These are phyloP conservation scores for Sarocladiaceae sp. DNA, from an alignment of 2,329 filamentous ascomycete species.

Conservation along the genomic window DNA sequence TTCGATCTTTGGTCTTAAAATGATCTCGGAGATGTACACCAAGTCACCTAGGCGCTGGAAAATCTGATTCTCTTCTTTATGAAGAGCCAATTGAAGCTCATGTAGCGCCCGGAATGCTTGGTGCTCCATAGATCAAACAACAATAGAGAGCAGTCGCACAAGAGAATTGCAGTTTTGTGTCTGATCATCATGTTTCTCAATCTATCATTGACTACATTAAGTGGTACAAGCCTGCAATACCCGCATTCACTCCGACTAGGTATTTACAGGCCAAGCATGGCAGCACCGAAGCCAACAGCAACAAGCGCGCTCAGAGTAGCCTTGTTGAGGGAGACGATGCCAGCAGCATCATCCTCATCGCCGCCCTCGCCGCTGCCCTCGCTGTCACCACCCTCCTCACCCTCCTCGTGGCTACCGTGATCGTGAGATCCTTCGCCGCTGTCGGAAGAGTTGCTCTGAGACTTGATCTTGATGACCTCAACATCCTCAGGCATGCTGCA, in stretches of 20 bases:
- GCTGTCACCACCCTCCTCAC: slow-evolving; percentile 10
- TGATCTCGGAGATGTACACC: no score
- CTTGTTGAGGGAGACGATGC: slow-evolving; percentile 18
- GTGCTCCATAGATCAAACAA: no score
- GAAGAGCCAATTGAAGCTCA: no score
- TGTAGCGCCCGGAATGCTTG: no score
- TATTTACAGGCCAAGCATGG: slow-evolving; percentile 32
- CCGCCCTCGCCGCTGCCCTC: slow-evolving; percentile 2
- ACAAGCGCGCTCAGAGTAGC: slow-evolving; percentile 32
- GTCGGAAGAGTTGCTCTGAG: slow-evolving; percentile 20
- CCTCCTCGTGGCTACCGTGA: slow-evolving; percentile 12
- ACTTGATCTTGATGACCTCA: slow-evolving; percentile 27
- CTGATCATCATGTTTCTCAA: not conserved
- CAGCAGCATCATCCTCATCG: slow-evolving; percentile 19
- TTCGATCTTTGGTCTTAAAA: no score
- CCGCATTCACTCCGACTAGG: not conserved
- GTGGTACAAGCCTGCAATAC: not conserved
- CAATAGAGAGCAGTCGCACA: not conserved
- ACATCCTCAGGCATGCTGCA: slow-evolving; percentile 37
- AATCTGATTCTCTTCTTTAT: no score
- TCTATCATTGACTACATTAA: not conserved
- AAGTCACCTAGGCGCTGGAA: no score
- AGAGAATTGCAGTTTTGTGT: no score
- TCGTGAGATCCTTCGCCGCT: slow-evolving; percentile 12
- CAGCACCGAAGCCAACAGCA: slow-evolving; percentile 29